phyloP scores from a whole-genome alignment of 768 basidiomycete species.

The Favolaschia claudopus region DNA sequence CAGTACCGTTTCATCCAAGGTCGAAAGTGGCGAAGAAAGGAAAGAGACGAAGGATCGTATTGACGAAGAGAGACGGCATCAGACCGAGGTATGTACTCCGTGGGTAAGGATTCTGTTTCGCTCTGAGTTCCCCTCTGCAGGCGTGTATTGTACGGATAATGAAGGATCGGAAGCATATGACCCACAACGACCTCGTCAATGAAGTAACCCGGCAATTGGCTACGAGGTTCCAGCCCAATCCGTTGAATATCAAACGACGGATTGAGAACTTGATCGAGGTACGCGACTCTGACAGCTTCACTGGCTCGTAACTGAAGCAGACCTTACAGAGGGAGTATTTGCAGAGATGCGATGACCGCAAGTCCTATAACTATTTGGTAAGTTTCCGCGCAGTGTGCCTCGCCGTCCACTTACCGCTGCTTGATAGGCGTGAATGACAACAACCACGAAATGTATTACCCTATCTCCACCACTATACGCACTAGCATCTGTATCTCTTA shows the following conservation, averaged over 20 bases:
- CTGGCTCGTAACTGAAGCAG: not conserved
- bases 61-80: constrained; percentile 89
- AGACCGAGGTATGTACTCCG: constrained; percentile 77
- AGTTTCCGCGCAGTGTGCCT: not conserved
- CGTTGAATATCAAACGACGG: constrained; percentile 88
- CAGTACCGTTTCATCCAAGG: constrained; percentile 83
- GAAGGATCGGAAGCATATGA: constrained; percentile 93
- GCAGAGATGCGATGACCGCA: constrained; percentile 87
- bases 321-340: constrained; percentile 87
- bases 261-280: constrained; percentile 96
- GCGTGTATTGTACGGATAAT: constrained; percentile 97
- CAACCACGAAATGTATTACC: not conserved
- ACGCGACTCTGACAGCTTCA: constrained; percentile 30
- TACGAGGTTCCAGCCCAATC: constrained; percentile 86
- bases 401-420: not conserved
- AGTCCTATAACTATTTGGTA: constrained; percentile 85
- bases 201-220: constrained; percentile 91
- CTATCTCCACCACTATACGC: not conserved
- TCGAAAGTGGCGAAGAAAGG: constrained; percentile 87
- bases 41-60: constrained; percentile 90
- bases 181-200: constrained; percentile 86
- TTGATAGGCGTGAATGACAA: constrained; percentile 12
- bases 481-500: not conserved
- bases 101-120: not conserved
- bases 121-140: constrained; percentile 50